Percentiles rank a stretch among this genome's conserved stretches.
Evolutionary conservation across 148 eudicot genomes (phyloP).

Genomic region (Fagopyrum homotropicum): DNA sequence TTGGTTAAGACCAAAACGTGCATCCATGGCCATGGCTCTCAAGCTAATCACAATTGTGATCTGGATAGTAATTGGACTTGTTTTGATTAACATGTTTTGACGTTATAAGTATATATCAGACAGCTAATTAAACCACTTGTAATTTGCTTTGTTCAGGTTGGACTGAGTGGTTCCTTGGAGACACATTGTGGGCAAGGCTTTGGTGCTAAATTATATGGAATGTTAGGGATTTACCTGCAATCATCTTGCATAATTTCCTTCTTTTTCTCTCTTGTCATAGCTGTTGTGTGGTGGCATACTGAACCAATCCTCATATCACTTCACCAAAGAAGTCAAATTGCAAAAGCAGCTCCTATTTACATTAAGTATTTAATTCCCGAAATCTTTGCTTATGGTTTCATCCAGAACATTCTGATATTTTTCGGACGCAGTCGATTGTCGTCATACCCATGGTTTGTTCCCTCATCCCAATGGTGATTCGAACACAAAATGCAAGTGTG

Average conservation of each 20-base stretch:
- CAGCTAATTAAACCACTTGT: too few species aligned
- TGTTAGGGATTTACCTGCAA: slow-evolving; percentile 73
- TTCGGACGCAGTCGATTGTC: slow-evolving; percentile 63
- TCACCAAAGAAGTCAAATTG: slow-evolving; percentile 46
- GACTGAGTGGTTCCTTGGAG: too few species aligned
- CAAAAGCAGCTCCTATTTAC: slow-evolving; percentile 50
- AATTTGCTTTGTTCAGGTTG: too few species aligned
- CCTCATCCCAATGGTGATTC: slow-evolving; percentile 34
- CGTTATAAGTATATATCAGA: too few species aligned
- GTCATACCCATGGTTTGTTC: slow-evolving; percentile 45
- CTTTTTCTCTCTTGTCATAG: slow-evolving; percentile 40
- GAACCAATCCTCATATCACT: slow-evolving; percentile 48
- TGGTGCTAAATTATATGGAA: slow-evolving; percentile 54
- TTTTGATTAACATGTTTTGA: too few species aligned
- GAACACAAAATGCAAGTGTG: too few species aligned
- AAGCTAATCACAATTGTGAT: too few species aligned
- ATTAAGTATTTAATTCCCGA: slow-evolving; percentile 60
- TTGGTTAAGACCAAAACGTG: too few species aligned
- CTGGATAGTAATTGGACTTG: too few species aligned
- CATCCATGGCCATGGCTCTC: too few species aligned
- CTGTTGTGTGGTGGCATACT: slow-evolving; percentile 64
- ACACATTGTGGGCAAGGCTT: slow-evolving; percentile 85
- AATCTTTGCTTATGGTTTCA: slow-evolving; percentile 46
- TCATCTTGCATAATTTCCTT: slow-evolving; percentile 64
- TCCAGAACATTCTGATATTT: slow-evolving; percentile 66